These are phyloP conservation scores for Lipomyces yamanashiensis DNA, from an alignment of 805 yeast species.

Conservation along the genomic window DNA sequence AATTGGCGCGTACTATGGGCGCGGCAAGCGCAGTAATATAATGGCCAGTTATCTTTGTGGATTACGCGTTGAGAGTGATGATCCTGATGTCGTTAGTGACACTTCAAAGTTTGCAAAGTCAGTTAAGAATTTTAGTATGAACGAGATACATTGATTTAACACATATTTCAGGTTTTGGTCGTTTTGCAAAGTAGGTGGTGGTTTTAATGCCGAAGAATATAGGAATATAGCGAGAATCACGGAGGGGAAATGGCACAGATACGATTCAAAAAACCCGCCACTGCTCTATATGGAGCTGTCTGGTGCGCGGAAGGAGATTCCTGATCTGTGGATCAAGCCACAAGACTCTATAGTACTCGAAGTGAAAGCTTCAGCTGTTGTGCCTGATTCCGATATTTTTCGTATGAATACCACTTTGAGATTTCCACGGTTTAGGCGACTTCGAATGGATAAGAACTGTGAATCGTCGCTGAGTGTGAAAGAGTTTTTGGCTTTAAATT, in stretches of 20 bases:
- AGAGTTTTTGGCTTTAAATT: constrained; percentile 30
- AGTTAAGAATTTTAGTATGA: not conserved
- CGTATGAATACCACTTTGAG: constrained; percentile 72
- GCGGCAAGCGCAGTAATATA: constrained; percentile 52
- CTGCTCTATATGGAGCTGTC: constrained; percentile 37
- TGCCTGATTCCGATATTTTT: constrained; percentile 55
- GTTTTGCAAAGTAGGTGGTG: constrained; percentile 83
- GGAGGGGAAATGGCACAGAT: constrained; percentile 63
- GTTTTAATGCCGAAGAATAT: constrained; percentile 69
- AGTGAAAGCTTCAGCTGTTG: constrained; percentile 77
- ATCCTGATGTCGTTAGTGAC: constrained; percentile 46
- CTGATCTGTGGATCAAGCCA: constrained; percentile 82
- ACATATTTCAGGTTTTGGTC: constrained; percentile 54
- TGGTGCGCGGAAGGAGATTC: constrained; percentile 47
- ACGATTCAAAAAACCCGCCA: constrained; percentile 51
- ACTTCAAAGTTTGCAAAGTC: not conserved
- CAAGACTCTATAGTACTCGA: constrained; percentile 76
- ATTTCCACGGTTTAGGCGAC: constrained; percentile 70
- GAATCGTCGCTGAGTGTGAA: constrained; percentile 26
- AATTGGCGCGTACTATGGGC: constrained; percentile 76
- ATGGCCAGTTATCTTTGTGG: constrained; percentile 73
- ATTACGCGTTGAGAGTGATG: constrained; percentile 52
- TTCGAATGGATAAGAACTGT: constrained; percentile 72
- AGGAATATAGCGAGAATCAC: constrained; percentile 62
- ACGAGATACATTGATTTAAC: constrained; percentile 11